phyloP scores from a whole-genome alignment of 305 asterid species.

The Coffea humblotiana region DNA sequence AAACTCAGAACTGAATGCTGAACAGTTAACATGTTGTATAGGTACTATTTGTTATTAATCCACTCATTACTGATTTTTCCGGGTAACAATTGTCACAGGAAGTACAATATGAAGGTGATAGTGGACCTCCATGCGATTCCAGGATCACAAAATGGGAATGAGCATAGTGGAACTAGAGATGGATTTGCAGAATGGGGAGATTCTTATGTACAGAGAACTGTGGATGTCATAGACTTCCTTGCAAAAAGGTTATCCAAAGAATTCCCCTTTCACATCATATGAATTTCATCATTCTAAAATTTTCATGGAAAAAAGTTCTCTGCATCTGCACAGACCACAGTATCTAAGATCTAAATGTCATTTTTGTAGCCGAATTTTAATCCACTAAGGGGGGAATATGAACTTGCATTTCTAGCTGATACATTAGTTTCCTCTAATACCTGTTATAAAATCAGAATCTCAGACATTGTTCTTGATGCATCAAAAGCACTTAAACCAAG shows the following conservation, averaged over 20 bases:
- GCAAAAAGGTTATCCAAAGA: slow-evolving; percentile 41
- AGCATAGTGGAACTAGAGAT: slow-evolving; percentile 69
- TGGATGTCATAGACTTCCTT: slow-evolving; percentile 53
- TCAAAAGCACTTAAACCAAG: too few species aligned
- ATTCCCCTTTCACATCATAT: not conserved
- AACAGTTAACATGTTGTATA: too few species aligned
- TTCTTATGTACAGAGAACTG: slow-evolving; percentile 49
- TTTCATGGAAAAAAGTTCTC: too few species aligned
- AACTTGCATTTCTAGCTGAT: too few species aligned
- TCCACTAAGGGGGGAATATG: too few species aligned
- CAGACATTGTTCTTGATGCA: too few species aligned
- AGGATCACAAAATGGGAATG: slow-evolving; percentile 72
- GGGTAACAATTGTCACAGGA: slow-evolving; percentile 30
- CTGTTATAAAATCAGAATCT: not conserved
- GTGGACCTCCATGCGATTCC: slow-evolving; percentile 77
- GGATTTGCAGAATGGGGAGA: slow-evolving; percentile 82
- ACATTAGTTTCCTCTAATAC: not conserved
- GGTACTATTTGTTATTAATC: not conserved
- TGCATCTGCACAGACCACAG: too few species aligned
- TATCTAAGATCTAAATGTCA: too few species aligned
- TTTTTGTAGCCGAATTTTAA: too few species aligned
- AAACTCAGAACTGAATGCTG: not conserved
- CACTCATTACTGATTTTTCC: not conserved
- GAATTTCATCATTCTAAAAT: not conserved
- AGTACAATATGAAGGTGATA: slow-evolving; percentile 52